A percentile compares a stretch with the other conserved stretches of the same genome.
Evolutionary conservation across 495 filamentous ascomycete genomes (phyloP).

Genomic region (Trichoderma erinaceum): DNA sequence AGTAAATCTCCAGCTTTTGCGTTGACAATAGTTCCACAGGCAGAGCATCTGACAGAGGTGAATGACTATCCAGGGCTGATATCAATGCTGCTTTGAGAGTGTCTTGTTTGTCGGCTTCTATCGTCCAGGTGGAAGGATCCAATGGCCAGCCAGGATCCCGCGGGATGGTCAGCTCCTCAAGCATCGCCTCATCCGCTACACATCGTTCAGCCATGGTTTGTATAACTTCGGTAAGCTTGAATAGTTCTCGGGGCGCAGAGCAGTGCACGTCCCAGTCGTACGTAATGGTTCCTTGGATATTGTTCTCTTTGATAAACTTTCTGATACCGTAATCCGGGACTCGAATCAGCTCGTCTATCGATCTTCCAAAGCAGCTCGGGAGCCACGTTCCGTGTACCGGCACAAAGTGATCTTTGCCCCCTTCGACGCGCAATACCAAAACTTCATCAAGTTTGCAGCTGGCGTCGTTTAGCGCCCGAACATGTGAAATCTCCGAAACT

Average conservation of each 20-base stretch:
- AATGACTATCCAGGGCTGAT: constrained; percentile 65
- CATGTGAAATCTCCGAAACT: constrained; percentile 56
- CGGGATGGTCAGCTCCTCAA: constrained; percentile 54
- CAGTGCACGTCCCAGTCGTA: constrained; percentile 40
- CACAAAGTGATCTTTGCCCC: constrained; percentile 88
- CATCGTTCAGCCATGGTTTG: constrained; percentile 67
- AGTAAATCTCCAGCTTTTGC: constrained; percentile 62
- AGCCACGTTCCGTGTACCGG: constrained; percentile 71
- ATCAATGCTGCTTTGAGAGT: constrained; percentile 40
- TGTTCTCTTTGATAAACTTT: constrained; percentile 34
- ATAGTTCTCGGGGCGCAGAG: constrained; percentile 70
- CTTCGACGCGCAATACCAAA: constrained; percentile 76
- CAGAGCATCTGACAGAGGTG: constrained; percentile 51
- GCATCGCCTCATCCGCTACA: constrained; percentile 80
- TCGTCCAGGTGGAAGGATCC: constrained; percentile 35
- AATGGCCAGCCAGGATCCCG: constrained; percentile 70
- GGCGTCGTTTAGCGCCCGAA: constrained; percentile 65
- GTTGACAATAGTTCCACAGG: constrained; percentile 51
- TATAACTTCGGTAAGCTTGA: constrained; percentile 77
- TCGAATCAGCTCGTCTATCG: constrained; percentile 73
- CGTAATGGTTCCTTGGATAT: constrained; percentile 34
- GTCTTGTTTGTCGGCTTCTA: constrained; percentile 24
- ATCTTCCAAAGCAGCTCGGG: constrained; percentile 75
- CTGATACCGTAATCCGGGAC: constrained; percentile 72
- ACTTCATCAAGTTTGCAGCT: constrained; percentile 69